phyloP scores from a whole-genome alignment of 2,329 filamentous ascomycete species.

The Aureobasidium zeae region DNA sequence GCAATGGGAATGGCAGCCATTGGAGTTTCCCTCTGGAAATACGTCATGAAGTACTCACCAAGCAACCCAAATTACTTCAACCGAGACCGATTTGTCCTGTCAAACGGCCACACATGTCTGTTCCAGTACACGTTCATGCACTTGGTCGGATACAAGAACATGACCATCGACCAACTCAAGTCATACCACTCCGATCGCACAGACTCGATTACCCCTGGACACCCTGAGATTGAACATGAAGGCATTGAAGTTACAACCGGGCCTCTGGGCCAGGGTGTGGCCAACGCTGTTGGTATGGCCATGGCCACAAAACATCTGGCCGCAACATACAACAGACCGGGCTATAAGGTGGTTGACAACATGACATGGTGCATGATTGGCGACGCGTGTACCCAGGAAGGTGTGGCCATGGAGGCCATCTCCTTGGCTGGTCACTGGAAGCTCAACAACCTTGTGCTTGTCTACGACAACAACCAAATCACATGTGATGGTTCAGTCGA shows the following conservation, averaged over 20 bases:
- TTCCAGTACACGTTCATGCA: constrained; percentile 49
- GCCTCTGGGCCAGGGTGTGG: constrained; percentile 49
- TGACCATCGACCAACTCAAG: constrained; percentile 49
- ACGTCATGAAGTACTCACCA: constrained; percentile 52
- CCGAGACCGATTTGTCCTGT: constrained; percentile 53
- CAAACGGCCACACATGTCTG: constrained; percentile 49
- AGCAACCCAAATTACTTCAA: constrained; percentile 50
- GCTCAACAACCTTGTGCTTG: constrained; percentile 47
- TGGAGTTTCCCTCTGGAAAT: constrained; percentile 53
- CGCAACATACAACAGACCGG: constrained; percentile 44
- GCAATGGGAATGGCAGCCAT: constrained; percentile 53
- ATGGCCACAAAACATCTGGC: constrained; percentile 50
- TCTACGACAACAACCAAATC: constrained; percentile 53
- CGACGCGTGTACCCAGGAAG: constrained; percentile 51
- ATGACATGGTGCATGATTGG: constrained; percentile 49
- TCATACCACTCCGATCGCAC: constrained; percentile 42
- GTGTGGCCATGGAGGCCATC: constrained; percentile 49
- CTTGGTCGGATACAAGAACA: constrained; percentile 43
- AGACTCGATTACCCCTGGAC: constrained; percentile 44
- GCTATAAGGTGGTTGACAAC: constrained; percentile 42
- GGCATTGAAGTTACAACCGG: constrained; percentile 53
- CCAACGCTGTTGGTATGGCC: constrained; percentile 52
- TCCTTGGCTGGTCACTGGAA: constrained; percentile 48
- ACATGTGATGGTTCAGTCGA: constrained; percentile 50
- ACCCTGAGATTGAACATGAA: constrained; percentile 45